Conservation (phyloP, 371 early-diverging fungal genomes). For the Rhizopus microsporus region DNA sequence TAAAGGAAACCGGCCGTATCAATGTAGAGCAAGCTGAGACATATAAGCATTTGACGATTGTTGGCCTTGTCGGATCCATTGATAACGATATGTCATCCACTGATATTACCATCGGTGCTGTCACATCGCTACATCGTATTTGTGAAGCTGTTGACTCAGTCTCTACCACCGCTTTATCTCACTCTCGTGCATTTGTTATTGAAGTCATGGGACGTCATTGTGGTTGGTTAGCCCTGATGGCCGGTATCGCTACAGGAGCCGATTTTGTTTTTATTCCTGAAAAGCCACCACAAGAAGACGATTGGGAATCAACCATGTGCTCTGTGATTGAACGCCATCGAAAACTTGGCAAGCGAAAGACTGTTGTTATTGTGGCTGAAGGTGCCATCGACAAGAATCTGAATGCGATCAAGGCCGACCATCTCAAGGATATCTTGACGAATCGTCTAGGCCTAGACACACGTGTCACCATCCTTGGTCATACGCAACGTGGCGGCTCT, state of each 20-base stretch:
- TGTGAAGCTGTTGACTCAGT: slow-evolving; percentile 97
- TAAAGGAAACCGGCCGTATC: slow-evolving; percentile 62
- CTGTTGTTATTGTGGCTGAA: slow-evolving; percentile 96
- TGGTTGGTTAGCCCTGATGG: slow-evolving; percentile 99
- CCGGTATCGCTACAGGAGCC: slow-evolving; percentile 82
- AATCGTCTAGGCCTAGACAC: slow-evolving; percentile 88
- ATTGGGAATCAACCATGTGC: slow-evolving; percentile 90
- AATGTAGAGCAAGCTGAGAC: slow-evolving; percentile 57
- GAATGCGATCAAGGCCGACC: slow-evolving; percentile 86
- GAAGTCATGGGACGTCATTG: slow-evolving; percentile 99
- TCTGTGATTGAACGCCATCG: slow-evolving; percentile 73
- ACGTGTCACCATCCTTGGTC: slow-evolving; percentile 95
- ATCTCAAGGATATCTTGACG: slow-evolving; percentile 82
- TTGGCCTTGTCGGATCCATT: slow-evolving; percentile 96
- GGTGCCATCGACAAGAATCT: slow-evolving; percentile 94
- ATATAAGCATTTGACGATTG: slow-evolving; percentile 82
- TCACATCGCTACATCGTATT: slow-evolving; percentile 95
- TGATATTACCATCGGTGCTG: slow-evolving; percentile 97
- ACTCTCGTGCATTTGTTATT: slow-evolving; percentile 97
- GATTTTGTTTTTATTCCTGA: slow-evolving; percentile 99
- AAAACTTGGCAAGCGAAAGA: slow-evolving; percentile 84
- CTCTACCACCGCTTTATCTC: slow-evolving; percentile 94
- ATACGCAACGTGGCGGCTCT: slow-evolving; percentile 98
- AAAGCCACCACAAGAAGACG: slow-evolving; percentile 81
- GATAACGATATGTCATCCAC: slow-evolving; percentile 98